Evolutionary conservation across 2,329 filamentous ascomycete genomes (phyloP).

Genomic region (Exophiala viscosa): DNA sequence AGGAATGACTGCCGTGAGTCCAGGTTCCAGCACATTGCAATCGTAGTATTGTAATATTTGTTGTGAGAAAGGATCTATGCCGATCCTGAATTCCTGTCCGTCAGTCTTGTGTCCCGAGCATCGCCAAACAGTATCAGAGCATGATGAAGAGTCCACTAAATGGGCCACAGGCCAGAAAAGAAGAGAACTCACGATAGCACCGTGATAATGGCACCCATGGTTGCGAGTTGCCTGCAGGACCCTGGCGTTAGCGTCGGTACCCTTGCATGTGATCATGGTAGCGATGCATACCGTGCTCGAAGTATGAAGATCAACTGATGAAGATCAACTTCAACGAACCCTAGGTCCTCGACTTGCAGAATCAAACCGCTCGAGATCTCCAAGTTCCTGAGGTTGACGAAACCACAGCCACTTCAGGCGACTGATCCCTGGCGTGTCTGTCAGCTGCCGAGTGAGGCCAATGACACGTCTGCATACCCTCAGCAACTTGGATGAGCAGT

Average conservation of each 20-base stretch:
- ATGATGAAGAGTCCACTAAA: too few species aligned
- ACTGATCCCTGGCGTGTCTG: conserved; percentile 30
- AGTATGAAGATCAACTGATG: conserved; percentile 25
- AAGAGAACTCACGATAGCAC: conserved; percentile 14
- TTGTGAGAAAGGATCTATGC: conserved; percentile 32
- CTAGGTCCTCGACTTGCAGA: conserved; percentile 31
- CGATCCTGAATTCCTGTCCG: conserved; percentile 5
- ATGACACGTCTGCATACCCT: conserved; percentile 24
- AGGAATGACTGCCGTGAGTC: not conserved
- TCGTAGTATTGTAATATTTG: conserved; percentile 22
- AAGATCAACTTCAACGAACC: conserved; percentile 28
- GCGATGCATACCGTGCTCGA: conserved; percentile 7
- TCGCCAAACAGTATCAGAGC: too few species aligned
- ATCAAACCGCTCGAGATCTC: conserved; percentile 29
- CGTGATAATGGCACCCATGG: conserved; percentile 27
- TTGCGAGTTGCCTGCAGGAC: conserved; percentile 1
- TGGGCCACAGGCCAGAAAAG: too few species aligned
- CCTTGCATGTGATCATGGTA: too few species aligned
- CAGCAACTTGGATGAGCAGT: not conserved
- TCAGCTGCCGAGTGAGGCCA: conserved; percentile 26
- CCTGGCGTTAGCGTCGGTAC: too few species aligned
- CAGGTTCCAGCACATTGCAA: conserved; percentile 9
- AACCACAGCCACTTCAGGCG: conserved; percentile 32
- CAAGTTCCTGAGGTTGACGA: conserved; percentile 14
- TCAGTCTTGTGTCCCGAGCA: too few species aligned